phyloP scores from a whole-genome alignment of 2,329 filamentous ascomycete species.

The Sporothrix luriei region DNA sequence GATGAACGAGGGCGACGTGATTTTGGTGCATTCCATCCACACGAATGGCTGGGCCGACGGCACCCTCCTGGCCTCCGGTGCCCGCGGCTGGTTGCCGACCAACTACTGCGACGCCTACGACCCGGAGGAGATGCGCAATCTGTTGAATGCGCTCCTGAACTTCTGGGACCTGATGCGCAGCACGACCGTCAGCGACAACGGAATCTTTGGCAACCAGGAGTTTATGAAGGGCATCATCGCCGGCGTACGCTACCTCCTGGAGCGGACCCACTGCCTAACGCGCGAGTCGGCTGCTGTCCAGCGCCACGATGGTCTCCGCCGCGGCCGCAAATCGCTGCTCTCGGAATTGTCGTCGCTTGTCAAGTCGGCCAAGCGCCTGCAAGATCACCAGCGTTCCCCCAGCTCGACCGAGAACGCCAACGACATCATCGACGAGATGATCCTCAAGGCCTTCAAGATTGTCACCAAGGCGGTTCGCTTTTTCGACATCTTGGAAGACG shows the following conservation, averaged over 20 bases:
- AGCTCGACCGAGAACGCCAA: slow-evolving; percentile 63
- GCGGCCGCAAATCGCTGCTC: slow-evolving; percentile 81
- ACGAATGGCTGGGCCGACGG: slow-evolving; percentile 99
- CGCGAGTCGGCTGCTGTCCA: slow-evolving; percentile 76
- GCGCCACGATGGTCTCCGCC: slow-evolving; percentile 72
- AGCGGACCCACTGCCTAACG: slow-evolving; percentile 84
- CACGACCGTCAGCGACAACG: slow-evolving; percentile 71
- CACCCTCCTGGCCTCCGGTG: slow-evolving; percentile 81
- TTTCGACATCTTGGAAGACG: slow-evolving; percentile 78
- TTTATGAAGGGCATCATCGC: slow-evolving; percentile 94
- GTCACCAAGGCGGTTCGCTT: slow-evolving; percentile 90
- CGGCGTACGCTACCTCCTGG: slow-evolving; percentile 85
- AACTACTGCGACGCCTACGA: slow-evolving; percentile 98
- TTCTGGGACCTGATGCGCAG: slow-evolving; percentile 90
- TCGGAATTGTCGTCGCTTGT: slow-evolving; percentile 89
- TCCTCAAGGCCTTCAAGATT: slow-evolving; percentile 89
- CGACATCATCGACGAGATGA: slow-evolving; percentile 86
- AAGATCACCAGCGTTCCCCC: slow-evolving; percentile 64
- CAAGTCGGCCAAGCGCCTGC: slow-evolving; percentile 82
- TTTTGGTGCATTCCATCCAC: slow-evolving; percentile 93
- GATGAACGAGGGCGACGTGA: slow-evolving; percentile 85
- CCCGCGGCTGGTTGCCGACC: slow-evolving; percentile 92
- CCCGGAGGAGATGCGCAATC: slow-evolving; percentile 78
- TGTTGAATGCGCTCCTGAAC: slow-evolving; percentile 83
- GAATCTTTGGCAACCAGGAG: slow-evolving; percentile 86